phyloP scores from a whole-genome alignment of 2,329 filamentous ascomycete species.

The Ceratocystis variospora region DNA sequence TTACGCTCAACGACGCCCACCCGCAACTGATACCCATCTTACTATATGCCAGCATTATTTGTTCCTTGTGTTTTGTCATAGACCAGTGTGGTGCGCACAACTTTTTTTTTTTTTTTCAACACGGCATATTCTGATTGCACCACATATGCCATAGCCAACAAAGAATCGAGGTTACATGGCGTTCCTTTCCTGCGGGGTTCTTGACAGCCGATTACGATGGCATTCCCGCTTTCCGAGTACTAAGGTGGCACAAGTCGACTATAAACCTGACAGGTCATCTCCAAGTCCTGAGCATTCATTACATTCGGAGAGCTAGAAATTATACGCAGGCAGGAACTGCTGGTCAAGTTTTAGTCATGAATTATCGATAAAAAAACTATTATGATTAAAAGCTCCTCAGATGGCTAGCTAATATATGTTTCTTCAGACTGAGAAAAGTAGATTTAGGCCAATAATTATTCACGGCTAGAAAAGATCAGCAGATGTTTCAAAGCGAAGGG shows the following conservation, averaged over 20 bases:
- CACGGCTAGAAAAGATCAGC: no score
- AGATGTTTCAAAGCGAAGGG: no score
- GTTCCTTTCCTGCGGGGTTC: neutral
- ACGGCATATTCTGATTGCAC: neutral
- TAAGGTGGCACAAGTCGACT: neutral
- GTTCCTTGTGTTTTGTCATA: neutral
- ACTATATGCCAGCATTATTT: neutral
- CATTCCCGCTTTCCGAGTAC: neutral
- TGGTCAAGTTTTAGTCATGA: no score
- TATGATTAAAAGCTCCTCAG: no score
- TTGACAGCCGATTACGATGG: neutral
- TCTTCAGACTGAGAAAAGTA: no score
- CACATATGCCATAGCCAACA: neutral
- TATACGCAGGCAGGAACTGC: no score
- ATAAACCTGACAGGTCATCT: neutral
- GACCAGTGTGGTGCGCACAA: neutral
- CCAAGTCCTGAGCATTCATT: neutral
- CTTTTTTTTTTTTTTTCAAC: neutral
- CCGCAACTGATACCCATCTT: no score
- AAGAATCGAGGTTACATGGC: neutral
- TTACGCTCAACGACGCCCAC: neutral
- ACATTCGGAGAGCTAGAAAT: neutral
- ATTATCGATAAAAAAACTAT: no score
- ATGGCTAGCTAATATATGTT: no score
- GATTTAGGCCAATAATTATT: no score